These are phyloP conservation scores for Vitis amurensis DNA, from an alignment of 164 flowering plant genomes.

Conservation along the genomic window DNA sequence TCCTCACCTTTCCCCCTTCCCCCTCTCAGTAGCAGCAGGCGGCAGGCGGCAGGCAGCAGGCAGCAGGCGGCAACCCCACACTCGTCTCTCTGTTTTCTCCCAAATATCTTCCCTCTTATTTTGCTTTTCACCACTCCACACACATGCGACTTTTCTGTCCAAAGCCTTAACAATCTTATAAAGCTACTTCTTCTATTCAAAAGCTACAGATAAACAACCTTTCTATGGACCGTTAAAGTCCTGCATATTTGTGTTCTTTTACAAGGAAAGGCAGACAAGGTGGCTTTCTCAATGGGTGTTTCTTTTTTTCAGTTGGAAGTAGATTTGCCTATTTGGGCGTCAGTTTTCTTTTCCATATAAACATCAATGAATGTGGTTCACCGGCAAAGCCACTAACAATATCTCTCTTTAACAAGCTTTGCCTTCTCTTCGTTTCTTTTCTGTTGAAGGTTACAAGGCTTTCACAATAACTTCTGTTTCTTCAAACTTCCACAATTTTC, in stretches of 20 bases:
- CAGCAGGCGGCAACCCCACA: too few relatives aligned
- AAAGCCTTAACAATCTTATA: constrained; percentile 14
- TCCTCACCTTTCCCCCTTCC: not conserved
- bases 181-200: not conserved
- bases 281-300: constrained; percentile 16
- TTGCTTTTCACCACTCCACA: not conserved
- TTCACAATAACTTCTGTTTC: not conserved
- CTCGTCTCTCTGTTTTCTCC: not conserved
- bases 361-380: too few relatives aligned
- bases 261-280: constrained; percentile 20
- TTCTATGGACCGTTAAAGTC: constrained; percentile 15
- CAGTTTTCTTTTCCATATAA: not conserved
- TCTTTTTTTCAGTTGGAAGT: constrained; percentile 1
- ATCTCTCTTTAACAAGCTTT: not conserved
- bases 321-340: too few relatives aligned
- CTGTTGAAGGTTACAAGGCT: not conserved
- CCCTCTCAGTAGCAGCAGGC: too few relatives aligned
- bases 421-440: not conserved
- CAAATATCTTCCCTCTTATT: not conserved
- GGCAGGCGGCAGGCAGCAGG: too few relatives aligned
- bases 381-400: not conserved
- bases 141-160: constrained; percentile 12
- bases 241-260: not conserved
- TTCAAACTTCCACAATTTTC: not conserved
- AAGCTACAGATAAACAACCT: not conserved